phyloP scores from a whole-genome alignment of 306 rosid species.

The Fragaria nilgerrensis region DNA sequence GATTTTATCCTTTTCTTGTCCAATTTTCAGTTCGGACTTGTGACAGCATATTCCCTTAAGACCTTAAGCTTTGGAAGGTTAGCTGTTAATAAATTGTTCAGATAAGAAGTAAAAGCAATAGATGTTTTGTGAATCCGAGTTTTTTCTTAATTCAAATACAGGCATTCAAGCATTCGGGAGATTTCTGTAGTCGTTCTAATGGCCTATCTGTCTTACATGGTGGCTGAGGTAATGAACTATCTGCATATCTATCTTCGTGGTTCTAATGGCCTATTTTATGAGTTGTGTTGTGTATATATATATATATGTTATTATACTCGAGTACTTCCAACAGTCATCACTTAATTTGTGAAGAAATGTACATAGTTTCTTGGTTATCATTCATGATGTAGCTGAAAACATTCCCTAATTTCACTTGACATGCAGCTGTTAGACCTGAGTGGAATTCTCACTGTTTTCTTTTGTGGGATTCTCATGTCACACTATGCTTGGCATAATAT shows the following conservation, averaged over 20 bases:
- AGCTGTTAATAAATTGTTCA: not conserved
- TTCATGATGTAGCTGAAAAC: not conserved
- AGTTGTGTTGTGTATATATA: slow-evolving; percentile 1
- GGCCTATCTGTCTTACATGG: slow-evolving; percentile 92
- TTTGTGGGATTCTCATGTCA: slow-evolving; percentile 88
- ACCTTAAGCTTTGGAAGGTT: slow-evolving; percentile 69
- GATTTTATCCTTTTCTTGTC: not conserved
- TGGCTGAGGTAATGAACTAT: slow-evolving; percentile 65
- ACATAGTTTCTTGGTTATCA: not conserved
- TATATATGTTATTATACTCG: not conserved
- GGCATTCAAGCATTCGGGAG: slow-evolving; percentile 88
- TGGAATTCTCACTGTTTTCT: slow-evolving; percentile 97
- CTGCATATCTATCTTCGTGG: slow-evolving; percentile 34
- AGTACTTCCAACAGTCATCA: not conserved
- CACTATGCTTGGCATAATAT: slow-evolving; percentile 88
- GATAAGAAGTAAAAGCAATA: not conserved
- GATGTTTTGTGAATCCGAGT: not conserved
- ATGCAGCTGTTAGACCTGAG: slow-evolving; percentile 73
- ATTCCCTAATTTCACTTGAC: not conserved
- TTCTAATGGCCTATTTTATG: slow-evolving; percentile 68
- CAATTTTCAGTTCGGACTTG: slow-evolving; percentile 65
- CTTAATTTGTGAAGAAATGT: not conserved
- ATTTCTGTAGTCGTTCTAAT: slow-evolving; percentile 71
- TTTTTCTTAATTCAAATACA: slow-evolving; percentile 27
- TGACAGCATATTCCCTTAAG: slow-evolving; percentile 70